Base-by-base conservation (phyloP, 208 protist genomes). In the Leishmania tropica region DNA sequence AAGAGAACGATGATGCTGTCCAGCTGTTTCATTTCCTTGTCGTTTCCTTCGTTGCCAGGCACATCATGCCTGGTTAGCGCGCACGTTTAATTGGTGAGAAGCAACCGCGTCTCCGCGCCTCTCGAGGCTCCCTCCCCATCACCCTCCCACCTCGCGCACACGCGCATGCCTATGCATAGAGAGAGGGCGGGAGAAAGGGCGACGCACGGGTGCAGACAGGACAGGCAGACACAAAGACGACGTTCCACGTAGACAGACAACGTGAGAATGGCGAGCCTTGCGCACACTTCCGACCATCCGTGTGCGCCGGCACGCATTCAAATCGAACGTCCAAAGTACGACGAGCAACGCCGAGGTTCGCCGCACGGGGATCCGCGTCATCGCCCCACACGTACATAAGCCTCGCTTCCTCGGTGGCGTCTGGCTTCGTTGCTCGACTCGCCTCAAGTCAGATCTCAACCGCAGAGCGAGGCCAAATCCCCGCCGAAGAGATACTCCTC, bases 401-500 rank as follows among this genome's bases (percentile, higher is more conserved):
- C n/a, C 42, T 73, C 68, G 21, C 68, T 31, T 28, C 24, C 47
- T n/a, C 1, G 40, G 10, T 24, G 42, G 45, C 10, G 17, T 68
- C 8, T 7, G 58, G 19, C 0, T 47, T n/a, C 1, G 28, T 21
- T 72, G 2, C 53, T 15, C 1, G 19, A 31, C 19, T 19, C 45
- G 47, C 28, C 31, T 76, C 31, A 13, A 31, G 13, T 1, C 37
- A 10, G 8, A 28, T 48, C 28, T 85, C 51, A 95, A 74, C 86
- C 90, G 71, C 93, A 96, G 17, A 95, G 62, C 2, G 91, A 88
- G 47, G 89, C 91, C 4, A 94, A 67, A 80, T 98, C 90, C 15
- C 95, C 95, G 37, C 95, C 93, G 84, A 98, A 96, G 45, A 88
- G 79, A 42, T 93, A 90, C 51, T 94, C 92, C 28, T 88, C 82